Percentiles rank a stretch among this genome's conserved stretches.
Conservation (phyloP, 208 protist genomes). For the Entamoeba invadens region DNA sequence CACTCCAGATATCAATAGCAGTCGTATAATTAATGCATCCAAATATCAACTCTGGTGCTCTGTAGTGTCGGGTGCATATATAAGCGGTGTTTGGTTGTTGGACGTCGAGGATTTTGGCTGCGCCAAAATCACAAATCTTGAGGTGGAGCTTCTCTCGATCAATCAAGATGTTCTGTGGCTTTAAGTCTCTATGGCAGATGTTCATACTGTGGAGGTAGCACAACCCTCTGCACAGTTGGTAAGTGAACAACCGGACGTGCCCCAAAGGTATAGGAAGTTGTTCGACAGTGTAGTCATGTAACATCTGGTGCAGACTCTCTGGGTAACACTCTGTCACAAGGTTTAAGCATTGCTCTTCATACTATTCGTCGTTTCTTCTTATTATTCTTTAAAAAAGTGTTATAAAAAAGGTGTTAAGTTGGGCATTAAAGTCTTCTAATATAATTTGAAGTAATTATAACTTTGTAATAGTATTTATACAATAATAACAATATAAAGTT, state of each 20-base stretch:
- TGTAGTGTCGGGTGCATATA: conserved; percentile 26
- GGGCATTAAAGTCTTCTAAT: too few relatives aligned
- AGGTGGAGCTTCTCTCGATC: conserved; percentile 68
- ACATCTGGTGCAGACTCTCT: not conserved
- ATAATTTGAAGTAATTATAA: too few relatives aligned
- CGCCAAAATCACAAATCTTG: conserved; percentile 83
- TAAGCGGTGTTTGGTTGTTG: conserved; percentile 3
- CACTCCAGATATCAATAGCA: conserved; percentile 83
- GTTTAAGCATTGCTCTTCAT: not conserved
- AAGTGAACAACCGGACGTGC: conserved; percentile 34
- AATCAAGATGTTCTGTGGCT: conserved; percentile 80
- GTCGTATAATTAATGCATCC: conserved; percentile 8
- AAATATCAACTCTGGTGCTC: conserved; percentile 28
- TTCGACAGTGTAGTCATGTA: not conserved
- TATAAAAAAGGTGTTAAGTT: too few relatives aligned
- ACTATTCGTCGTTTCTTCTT: too few relatives aligned
- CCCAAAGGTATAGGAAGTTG: not conserved
- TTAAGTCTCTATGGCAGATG: conserved; percentile 73
- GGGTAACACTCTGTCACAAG: not conserved
- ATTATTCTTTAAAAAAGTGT: too few relatives aligned
- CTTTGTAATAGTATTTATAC: not conserved
- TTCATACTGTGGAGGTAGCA: conserved; percentile 42
- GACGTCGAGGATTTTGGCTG: not conserved
- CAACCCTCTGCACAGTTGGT: conserved; percentile 45
- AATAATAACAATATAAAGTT: too few relatives aligned